Base-by-base conservation (phyloP, 305 asterid genomes). In the Rubia peregrina region DNA sequence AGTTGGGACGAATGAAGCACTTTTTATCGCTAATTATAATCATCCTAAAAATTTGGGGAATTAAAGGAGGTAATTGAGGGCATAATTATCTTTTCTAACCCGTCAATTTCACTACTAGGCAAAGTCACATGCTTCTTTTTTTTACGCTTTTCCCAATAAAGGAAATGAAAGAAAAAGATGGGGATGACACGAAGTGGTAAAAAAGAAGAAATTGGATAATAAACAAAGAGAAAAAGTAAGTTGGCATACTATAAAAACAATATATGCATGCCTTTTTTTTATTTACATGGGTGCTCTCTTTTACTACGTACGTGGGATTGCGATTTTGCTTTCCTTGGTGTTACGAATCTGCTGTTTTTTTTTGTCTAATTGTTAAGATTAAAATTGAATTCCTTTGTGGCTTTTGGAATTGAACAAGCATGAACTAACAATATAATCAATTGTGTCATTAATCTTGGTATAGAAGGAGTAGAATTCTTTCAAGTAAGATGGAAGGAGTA, bases 141-240 rank as follows among this genome's bases (percentile, higher is more conserved):
- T 74, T 74, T 80, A 57, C 65, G 33, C 79, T 75, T 64, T 79
- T 79, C 72, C 71, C 76, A 73, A 67, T 76, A 76, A 78, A 74
- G 80, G 78, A 71, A 73, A 69, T 26, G 67, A 62, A 65, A 65
- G 71, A 77, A 71, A 82, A 83, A 71, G 76, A 70, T 79, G 80
- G 75, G n/a, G 75, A 78, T 73, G 61, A 60, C 67, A 65, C 70
- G 77, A 74, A 75, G 68, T 66, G 65, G 73, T 70, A 77, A 69
- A 70, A 69, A 60, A 22, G 42, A 33, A 78, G 62, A 77, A 61
- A 40, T 36, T 6, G 21, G 72, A 44, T 9, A 55, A 57, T 49
- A 53, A 51, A 41, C 74, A n/a, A n/a, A n/a, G n/a, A n/a, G n/a
- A n/a, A n/a, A 55, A 69, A 75, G 64, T 63, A 71, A 70, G 65